Evolutionary conservation across 2,329 filamentous ascomycete species (phyloP), one percentile per base, ranked within the genome.

Genomic region (Fusarium sp.): DNA sequence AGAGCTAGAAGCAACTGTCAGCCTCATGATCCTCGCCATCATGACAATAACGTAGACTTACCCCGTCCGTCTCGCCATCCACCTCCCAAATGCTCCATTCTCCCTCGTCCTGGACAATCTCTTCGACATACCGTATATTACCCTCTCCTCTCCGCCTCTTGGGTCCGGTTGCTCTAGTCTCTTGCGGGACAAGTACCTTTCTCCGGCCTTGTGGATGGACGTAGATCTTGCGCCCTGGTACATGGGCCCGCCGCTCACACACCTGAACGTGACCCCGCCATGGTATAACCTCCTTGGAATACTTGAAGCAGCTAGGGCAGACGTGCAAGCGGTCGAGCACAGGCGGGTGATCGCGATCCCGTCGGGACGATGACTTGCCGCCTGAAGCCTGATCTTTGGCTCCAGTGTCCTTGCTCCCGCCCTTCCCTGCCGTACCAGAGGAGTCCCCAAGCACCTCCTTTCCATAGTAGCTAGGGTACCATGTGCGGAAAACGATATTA

Each of bases 221-320:
- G 77, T 97, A 97, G 23, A 97, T 86, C 76, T 90, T 90, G 50
- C 82, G 83, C 4, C 94, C 95, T 0, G 92, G 92, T 0, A 86
- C 75, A 59, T 78, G 72, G 13, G 79, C 79, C 38, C 76, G 83
- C 64, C 79, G 79, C 73, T 86, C 83, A 78, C 90, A 93, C 34
- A 83, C 78, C 25, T 82, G 82, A 16, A 87, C 83, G 73, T 91
- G 89, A 18, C 83, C 82, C 74, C 83, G 83, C 86, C 87, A 90
- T 1, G 84, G 80, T 18, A 86, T 81, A 11, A 89, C 77, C 74
- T 89, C 87, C 69, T 84, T 87, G 34, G 91, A 91, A 79, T 99
- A 99, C 77, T 94, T 95, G 84, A 98, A 98, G 82, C 96, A 99
- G 84, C 89, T 91, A 33, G 92, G 91, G 77, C 96, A 99, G 33